Percentiles rank a stretch among this genome's conserved stretches.
Evolutionary conservation across 2,329 filamentous ascomycete species (phyloP).

Genomic region (Diaporthe velutina): DNA sequence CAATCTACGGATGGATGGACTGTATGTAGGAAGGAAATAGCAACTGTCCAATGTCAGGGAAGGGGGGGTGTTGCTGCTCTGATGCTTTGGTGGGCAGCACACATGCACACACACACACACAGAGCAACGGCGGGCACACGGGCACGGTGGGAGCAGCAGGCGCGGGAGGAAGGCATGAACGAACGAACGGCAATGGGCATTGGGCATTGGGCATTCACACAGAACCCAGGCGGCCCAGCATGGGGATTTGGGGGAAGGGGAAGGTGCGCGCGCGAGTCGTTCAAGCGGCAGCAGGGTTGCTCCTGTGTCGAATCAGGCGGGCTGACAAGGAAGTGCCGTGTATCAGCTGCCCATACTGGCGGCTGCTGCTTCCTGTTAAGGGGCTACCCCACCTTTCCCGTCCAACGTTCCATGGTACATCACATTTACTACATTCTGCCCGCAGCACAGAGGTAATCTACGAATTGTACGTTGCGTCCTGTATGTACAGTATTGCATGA

Average conservation of each 20-base stretch:
- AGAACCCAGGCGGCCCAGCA: constrained; percentile 2
- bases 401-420: not conserved
- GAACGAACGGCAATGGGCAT: not conserved
- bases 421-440: not conserved
- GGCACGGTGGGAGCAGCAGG: not conserved
- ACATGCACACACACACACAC: not conserved
- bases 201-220: constrained; percentile 24
- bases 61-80: not conserved
- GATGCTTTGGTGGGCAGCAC: not conserved
- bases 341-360: constrained; percentile 36
- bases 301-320: constrained; percentile 26
- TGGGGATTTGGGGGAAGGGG: constrained; percentile 12
- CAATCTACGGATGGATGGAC: constrained; percentile 2
- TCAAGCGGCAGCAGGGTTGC: constrained; percentile 6
- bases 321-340: constrained; percentile 2
- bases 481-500: not conserved
- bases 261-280: constrained; percentile 25
- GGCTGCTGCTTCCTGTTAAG: constrained; percentile 32
- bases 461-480: not conserved
- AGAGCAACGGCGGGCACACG: not conserved
- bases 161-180: constrained; percentile 17
- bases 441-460: not conserved
- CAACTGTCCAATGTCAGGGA: not conserved
- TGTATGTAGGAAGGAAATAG: not conserved
- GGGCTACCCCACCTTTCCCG: constrained; percentile 24